These are phyloP conservation scores for Colletotrichum sp. DNA, from an alignment of 2,329 filamentous ascomycete species.

Conservation along the genomic window DNA sequence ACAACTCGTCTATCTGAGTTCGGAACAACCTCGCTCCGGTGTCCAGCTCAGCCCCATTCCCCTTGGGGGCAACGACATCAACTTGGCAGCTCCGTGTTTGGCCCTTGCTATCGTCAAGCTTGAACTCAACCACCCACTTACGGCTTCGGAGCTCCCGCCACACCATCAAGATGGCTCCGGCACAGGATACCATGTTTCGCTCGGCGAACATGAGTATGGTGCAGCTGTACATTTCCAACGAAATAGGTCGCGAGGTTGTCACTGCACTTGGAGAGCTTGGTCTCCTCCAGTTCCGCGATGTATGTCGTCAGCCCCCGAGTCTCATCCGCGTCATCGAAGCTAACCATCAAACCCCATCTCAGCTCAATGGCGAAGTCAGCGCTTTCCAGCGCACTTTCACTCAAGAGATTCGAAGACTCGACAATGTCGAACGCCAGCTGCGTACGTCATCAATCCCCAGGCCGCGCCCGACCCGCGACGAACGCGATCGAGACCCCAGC, in stretches of 20 bases:
- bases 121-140: slow-evolving; percentile 8
- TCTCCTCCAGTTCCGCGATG: slow-evolving; percentile 96
- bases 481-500: slow-evolving; percentile 12
- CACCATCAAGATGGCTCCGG: slow-evolving; percentile 61
- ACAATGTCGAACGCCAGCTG: slow-evolving; percentile 97
- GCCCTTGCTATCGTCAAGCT: slow-evolving; percentile 20
- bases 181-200: slow-evolving; percentile 95
- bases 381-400: slow-evolving; percentile 98
- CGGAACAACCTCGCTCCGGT: neutral
- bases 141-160: slow-evolving; percentile 24
- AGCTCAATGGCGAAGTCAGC: slow-evolving; percentile 92
- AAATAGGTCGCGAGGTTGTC: slow-evolving; percentile 97
- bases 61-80: slow-evolving; percentile 24
- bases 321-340: slow-evolving; percentile 15
- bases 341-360: slow-evolving; percentile 24
- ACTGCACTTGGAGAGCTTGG: slow-evolving; percentile 96
- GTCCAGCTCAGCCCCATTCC: neutral
- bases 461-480: neutral
- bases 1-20: neutral
- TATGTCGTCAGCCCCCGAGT: slow-evolving; percentile 52
- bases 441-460: slow-evolving; percentile 62
- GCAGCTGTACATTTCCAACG: slow-evolving; percentile 98
- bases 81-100: slow-evolving; percentile 22
- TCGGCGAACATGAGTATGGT: slow-evolving; percentile 99
- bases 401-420: slow-evolving; percentile 93